phyloP scores from a whole-genome alignment of 768 basidiomycete species.

The Termitomyces sp. region DNA sequence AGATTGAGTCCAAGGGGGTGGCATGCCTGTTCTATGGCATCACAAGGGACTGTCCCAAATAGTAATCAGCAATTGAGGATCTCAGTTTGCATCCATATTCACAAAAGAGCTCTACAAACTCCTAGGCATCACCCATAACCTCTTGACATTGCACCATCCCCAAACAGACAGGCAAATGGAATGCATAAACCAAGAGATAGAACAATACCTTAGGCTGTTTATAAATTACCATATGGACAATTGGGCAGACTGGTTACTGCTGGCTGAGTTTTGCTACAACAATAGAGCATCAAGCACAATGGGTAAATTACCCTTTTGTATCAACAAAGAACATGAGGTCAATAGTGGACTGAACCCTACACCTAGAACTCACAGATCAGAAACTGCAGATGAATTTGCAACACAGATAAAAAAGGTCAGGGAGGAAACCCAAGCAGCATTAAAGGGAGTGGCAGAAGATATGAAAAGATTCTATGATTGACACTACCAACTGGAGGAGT shows the following conservation, averaged over 20 bases:
- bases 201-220: conserved; percentile 25
- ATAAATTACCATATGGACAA: conserved; percentile 25
- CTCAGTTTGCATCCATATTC: conserved; percentile 14
- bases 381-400: neutral
- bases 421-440: conserved; percentile 14
- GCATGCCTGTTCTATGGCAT: conserved; percentile 7
- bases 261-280: conserved; percentile 32
- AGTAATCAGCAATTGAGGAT: conserved; percentile 18
- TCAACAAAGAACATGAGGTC: neutral
- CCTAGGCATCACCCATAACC: neutral
- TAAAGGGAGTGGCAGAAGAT: conserved; percentile 15
- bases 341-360: neutral
- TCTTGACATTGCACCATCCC: neutral
- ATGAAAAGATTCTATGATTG: neutral
- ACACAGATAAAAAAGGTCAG: conserved; percentile 1
- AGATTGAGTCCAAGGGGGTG: neutral
- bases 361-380: neutral
- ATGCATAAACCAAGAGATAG: conserved; percentile 11
- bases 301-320: conserved; percentile 13
- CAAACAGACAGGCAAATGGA: conserved; percentile 10
- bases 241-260: conserved; percentile 28
- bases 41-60: neutral
- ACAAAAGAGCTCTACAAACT: conserved; percentile 4
- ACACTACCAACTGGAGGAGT: neutral
- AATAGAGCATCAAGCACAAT: conserved; percentile 23